Percentiles rank a stretch among this genome's conserved stretches.
These are phyloP conservation scores for Neofusicoccum laricinum DNA, from an alignment of 2,329 filamentous ascomycete genomes.

Conservation along the genomic window DNA sequence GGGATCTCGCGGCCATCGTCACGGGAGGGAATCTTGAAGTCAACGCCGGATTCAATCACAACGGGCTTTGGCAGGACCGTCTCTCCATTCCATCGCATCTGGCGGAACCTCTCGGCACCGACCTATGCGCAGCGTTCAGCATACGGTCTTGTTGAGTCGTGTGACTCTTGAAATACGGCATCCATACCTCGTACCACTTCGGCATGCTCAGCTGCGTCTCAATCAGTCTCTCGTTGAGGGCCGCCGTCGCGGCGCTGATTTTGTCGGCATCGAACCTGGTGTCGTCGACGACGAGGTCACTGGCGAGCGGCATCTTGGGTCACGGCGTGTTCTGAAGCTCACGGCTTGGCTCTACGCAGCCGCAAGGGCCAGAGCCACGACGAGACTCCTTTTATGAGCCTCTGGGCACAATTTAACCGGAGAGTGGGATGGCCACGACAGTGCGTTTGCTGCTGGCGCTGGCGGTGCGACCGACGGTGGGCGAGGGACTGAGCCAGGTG, in stretches of 20 bases:
- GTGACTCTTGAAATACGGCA: not conserved
- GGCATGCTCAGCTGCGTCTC: not conserved
- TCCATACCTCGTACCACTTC: constrained; percentile 15
- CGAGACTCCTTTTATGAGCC: not conserved
- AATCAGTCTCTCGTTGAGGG: constrained; percentile 1
- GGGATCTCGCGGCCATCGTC: constrained; percentile 51
- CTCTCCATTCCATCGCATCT: constrained; percentile 54
- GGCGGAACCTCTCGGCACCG: constrained; percentile 53
- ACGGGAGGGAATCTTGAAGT: constrained; percentile 51
- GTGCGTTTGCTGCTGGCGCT: no score
- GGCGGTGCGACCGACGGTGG: not conserved
- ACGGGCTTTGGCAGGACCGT: constrained; percentile 49
- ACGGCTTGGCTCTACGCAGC: no score
- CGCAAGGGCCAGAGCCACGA: no score
- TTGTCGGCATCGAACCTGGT: constrained; percentile 1
- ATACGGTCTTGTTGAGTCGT: not conserved
- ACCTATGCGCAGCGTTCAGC: constrained; percentile 34
- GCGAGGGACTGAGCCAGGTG: not conserved
- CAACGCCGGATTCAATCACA: constrained; percentile 45
- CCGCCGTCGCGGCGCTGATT: not conserved
- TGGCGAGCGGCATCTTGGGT: constrained; percentile 5
- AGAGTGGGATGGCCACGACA: no score
- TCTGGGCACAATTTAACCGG: no score
- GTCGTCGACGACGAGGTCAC: constrained; percentile 8
- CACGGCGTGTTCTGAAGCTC: not conserved